These are phyloP conservation scores for Solanum paucissectum DNA, from an alignment of 257 asterid genomes.

Conservation along the genomic window DNA sequence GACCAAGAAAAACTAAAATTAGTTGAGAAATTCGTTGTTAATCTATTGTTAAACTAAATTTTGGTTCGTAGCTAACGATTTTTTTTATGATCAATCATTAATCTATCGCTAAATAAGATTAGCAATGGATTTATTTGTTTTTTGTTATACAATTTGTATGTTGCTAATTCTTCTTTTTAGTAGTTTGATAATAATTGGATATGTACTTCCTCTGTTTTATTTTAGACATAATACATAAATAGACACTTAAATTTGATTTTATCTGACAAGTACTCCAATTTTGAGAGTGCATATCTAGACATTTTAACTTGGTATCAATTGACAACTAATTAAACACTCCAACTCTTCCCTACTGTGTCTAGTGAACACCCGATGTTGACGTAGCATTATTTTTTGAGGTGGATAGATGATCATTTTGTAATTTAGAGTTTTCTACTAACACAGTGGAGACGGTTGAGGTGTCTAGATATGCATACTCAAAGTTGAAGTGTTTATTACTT, in stretches of 20 bases:
- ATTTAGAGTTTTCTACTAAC: not conserved
- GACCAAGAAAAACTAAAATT: not conserved
- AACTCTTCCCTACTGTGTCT: not conserved
- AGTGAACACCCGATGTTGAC: accelerated
- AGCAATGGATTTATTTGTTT: not conserved
- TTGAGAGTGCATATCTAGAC: not conserved
- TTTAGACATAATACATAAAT: too few species aligned
- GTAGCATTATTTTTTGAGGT: not conserved
- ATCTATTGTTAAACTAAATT: not conserved
- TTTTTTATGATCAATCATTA: not conserved
- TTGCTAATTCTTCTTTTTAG: not conserved
- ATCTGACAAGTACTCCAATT: not conserved
- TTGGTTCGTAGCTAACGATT: not conserved
- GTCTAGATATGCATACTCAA: not conserved
- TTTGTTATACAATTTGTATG: not conserved
- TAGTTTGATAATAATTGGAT: not conserved
- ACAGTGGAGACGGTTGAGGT: accelerated
- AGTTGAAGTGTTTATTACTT: not conserved
- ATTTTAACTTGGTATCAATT: too few species aligned
- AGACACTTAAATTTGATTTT: not conserved
- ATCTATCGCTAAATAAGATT: not conserved
- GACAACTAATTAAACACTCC: too few species aligned
- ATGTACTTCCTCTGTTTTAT: not conserved
- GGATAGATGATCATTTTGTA: not conserved
- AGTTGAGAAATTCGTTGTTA: not conserved